Evolutionary conservation across 2,329 filamentous ascomycete species (phyloP).

Genomic region (Fusarium newnesense): DNA sequence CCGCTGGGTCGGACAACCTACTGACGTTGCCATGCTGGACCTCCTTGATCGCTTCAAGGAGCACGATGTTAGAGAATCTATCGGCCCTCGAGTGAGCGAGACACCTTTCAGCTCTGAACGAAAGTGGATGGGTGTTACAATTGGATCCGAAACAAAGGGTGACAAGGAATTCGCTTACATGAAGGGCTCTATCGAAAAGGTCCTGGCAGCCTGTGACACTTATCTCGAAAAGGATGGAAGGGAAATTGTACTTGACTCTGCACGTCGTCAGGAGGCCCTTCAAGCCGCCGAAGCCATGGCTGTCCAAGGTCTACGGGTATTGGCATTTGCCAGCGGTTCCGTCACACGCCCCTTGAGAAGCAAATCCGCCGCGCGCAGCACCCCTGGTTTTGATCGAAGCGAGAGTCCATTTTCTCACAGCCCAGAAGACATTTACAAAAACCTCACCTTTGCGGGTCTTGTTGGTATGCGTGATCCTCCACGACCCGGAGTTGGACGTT

Average conservation of each 20-base stretch:
- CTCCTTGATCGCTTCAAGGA: constrained; percentile 90
- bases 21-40: constrained; percentile 96
- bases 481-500: constrained; percentile 86
- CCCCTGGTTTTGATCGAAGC: constrained; percentile 55
- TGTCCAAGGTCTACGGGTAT: constrained; percentile 85
- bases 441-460: constrained; percentile 88
- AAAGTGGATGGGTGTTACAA: constrained; percentile 99
- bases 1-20: constrained; percentile 96
- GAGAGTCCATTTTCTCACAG: constrained; percentile 56
- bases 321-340: constrained; percentile 91
- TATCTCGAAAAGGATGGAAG: constrained; percentile 88
- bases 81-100: constrained; percentile 84
- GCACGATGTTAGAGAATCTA: constrained; percentile 87
- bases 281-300: constrained; percentile 89
- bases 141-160: constrained; percentile 68
- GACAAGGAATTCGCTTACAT: constrained; percentile 89
- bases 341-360: constrained; percentile 60
- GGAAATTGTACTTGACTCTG: constrained; percentile 85
- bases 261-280: constrained; percentile 77
- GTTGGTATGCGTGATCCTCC: constrained; percentile 99
- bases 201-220: constrained; percentile 87
- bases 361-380: constrained; percentile 61
- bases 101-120: constrained; percentile 96
- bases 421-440: constrained; percentile 79
- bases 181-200: constrained; percentile 91